Percentiles rank a stretch among this genome's conserved stretches.
Conservation (phyloP, 1,139 yeast genomes). For the Geotrichum bryndzae region DNA sequence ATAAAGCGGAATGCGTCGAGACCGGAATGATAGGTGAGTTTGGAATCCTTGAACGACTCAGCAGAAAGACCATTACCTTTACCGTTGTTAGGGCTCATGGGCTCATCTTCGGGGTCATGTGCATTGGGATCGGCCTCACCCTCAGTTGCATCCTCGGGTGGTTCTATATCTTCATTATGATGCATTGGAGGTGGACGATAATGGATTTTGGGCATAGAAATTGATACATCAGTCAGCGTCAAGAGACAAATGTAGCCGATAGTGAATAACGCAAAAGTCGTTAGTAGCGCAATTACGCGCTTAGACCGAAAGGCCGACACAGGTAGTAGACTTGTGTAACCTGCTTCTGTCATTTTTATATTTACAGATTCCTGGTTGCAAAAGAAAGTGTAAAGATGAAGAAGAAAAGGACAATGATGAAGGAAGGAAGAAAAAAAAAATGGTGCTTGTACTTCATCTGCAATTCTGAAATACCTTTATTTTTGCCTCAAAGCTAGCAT, state of each 20-base stretch:
- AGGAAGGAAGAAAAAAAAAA: background rate
- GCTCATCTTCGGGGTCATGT: background rate
- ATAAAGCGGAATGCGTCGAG: conserved; percentile 11
- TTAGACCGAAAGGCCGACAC: background rate
- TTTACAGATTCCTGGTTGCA: background rate
- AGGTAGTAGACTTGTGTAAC: background rate
- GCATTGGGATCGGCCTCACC: background rate
- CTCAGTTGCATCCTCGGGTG: background rate
- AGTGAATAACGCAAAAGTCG: conserved; percentile 8
- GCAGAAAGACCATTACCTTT: background rate
- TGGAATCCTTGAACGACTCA: conserved; percentile 1
- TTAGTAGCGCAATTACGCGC: conserved; percentile 2
- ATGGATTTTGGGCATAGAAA: background rate
- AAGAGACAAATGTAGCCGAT: conserved; percentile 11
- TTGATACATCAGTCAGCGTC: conserved; percentile 10
- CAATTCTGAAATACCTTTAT: background rate
- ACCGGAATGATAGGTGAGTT: conserved; percentile 7
- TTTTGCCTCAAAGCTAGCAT: no score
- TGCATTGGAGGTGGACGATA: background rate
- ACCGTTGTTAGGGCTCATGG: background rate
- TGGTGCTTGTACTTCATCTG: background rate
- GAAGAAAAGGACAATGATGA: background rate
- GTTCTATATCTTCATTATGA: background rate
- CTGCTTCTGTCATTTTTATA: background rate
- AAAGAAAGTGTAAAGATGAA: background rate